Conservation (phyloP, 2,329 filamentous ascomycete genomes). For the Fusarium concolor region DNA sequence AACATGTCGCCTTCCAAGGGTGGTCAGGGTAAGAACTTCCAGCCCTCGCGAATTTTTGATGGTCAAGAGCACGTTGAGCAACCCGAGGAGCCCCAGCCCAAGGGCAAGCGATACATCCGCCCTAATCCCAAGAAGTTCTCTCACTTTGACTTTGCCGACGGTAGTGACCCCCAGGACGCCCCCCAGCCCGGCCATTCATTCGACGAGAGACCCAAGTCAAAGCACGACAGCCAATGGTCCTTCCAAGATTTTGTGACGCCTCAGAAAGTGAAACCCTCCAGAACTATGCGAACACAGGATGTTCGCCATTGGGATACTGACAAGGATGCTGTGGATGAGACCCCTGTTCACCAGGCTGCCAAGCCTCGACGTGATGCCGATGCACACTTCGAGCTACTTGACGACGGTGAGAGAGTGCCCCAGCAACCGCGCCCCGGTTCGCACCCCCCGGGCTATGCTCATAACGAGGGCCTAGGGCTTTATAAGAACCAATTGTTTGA, state of each 20-base stretch:
- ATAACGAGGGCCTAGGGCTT: constrained; percentile 74
- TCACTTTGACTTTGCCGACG: constrained; percentile 86
- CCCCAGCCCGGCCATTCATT: constrained; percentile 56
- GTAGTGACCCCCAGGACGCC: constrained; percentile 63
- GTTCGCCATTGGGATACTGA: constrained; percentile 84
- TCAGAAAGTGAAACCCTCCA: constrained; percentile 73
- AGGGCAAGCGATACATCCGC: constrained; percentile 63
- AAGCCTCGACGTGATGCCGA: constrained; percentile 84
- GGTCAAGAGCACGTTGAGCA: constrained; percentile 59
- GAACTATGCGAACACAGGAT: constrained; percentile 72
- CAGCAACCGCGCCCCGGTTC: constrained; percentile 59
- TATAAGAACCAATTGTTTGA: constrained; percentile 83
- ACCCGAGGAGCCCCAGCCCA: constrained; percentile 56
- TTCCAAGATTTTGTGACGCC: constrained; percentile 92
- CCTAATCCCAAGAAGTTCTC: constrained; percentile 83
- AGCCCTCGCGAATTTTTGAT: constrained; percentile 73
- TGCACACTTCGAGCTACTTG: constrained; percentile 84
- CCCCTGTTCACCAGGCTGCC: constrained; percentile 67
- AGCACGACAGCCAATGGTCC: constrained; percentile 82
- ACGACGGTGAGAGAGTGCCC: constrained; percentile 73
- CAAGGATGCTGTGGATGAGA: constrained; percentile 63
- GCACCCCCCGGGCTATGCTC: constrained; percentile 63
- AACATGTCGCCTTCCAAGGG: constrained; percentile 63
- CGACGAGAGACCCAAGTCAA: constrained; percentile 63
- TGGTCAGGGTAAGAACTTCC: constrained; percentile 71